These are phyloP conservation scores for Fraxinus americana DNA, from an alignment of 257 asterid genomes.

Conservation along the genomic window DNA sequence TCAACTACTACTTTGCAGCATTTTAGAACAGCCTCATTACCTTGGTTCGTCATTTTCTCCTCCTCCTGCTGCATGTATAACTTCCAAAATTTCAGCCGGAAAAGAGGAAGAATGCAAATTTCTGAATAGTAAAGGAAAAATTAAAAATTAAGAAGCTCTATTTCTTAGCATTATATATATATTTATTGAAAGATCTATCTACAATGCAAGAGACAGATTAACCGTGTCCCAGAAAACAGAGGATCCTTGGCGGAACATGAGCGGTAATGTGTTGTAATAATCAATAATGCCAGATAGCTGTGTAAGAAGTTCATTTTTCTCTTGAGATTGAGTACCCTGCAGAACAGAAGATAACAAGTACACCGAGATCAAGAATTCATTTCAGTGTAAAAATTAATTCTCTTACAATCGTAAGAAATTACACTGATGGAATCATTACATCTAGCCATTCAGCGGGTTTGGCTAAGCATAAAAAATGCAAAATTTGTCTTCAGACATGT, in stretches of 20 bases:
- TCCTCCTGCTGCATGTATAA: conserved; percentile 41
- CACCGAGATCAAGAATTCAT: background rate
- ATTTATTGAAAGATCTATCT: background rate
- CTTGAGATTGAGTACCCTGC: conserved; percentile 86
- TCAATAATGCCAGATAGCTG: conserved; percentile 45
- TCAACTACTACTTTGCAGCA: conserved; percentile 51
- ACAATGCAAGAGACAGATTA: conserved; percentile 18
- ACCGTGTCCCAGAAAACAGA: conserved; percentile 76
- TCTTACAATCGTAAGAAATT: background rate
- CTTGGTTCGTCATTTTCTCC: conserved; percentile 25
- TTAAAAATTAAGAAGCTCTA: background rate
- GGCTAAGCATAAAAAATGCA: background rate
- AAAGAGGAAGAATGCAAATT: conserved; percentile 1
- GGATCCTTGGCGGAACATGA: conserved; percentile 78
- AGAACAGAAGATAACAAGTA: conserved; percentile 22
- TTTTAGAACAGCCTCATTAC: conserved; percentile 40
- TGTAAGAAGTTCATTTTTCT: conserved; percentile 66
- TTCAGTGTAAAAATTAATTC: background rate
- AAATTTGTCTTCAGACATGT: background rate
- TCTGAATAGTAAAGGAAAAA: too few species aligned
- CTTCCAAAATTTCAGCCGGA: background rate
- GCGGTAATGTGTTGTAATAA: conserved; percentile 59
- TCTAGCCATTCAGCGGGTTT: background rate
- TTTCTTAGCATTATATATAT: background rate
- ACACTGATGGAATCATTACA: background rate